Conservation (phyloP, 2,329 filamentous ascomycete genomes). For the Hymenotorrendiella dingleyae region DNA sequence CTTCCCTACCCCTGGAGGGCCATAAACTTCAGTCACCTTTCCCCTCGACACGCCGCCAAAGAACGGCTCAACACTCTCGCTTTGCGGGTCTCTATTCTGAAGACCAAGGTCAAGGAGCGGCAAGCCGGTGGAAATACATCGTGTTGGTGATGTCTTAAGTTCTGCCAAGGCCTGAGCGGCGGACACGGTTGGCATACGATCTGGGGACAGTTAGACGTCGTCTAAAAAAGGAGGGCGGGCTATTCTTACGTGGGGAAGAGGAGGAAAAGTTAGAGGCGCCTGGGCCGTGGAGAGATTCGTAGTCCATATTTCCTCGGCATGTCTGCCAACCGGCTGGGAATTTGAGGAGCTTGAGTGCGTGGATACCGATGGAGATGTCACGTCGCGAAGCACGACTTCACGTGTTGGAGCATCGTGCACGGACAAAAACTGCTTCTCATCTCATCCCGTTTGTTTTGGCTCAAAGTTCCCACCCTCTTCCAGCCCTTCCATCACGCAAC, state of each 20-base stretch:
- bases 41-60: constrained; percentile 63
- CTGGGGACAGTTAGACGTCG: constrained; percentile 36
- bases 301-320: constrained; percentile 42
- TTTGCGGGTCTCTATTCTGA: constrained; percentile 24
- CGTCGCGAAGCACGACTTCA: too few relatives aligned
- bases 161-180: constrained; percentile 66
- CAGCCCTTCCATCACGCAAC: too few relatives aligned
- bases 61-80: constrained; percentile 11
- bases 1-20: constrained; percentile 80
- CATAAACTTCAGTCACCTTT: constrained; percentile 81
- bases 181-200: constrained; percentile 71
- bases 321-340: too few relatives aligned
- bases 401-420: too few relatives aligned
- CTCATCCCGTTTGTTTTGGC: too few relatives aligned
- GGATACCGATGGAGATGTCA: too few relatives aligned
- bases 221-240: neutral
- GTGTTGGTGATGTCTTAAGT: constrained; percentile 44
- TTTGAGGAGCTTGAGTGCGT: too few relatives aligned
- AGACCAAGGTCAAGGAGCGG: constrained; percentile 46
- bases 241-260: constrained; percentile 22
- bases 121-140: constrained; percentile 52
- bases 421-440: too few relatives aligned
- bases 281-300: constrained; percentile 52
- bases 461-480: too few relatives aligned
- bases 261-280: constrained; percentile 53